Base-by-base conservation (phyloP, 164 flowering plant genomes). In the Stephania cephalantha region DNA sequence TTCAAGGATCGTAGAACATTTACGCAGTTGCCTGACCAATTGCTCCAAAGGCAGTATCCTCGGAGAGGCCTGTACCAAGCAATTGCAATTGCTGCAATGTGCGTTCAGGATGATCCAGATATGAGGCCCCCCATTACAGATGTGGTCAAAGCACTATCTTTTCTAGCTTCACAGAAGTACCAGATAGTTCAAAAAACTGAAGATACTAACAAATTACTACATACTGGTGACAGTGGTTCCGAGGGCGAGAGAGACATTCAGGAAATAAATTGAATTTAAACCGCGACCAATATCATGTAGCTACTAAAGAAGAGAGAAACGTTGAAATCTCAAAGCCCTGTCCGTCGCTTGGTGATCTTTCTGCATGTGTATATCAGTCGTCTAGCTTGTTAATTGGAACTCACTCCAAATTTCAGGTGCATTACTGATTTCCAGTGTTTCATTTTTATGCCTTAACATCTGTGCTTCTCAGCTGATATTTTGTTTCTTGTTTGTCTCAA, bases 71-170 rank as follows among this genome's bases (percentile, higher is more conserved):
- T 93, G 79, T 91, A 89, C 78, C 97, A 93, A 86, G 98, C 95
- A 11, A 91, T 93, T 71, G 97, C 95, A 53, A 87, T 93, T 75
- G 98, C 98, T 29, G 95, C 94, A 42, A 93, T 93, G 97, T 91
- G 98, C 74, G 97, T 91, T 31, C 97, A 91, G 77, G 97, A 93
- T 76, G 91, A 91, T 78, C 95, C 98, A 6, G 85, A 81, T 65
- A 85, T 90, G 92, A 86, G 97, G 11, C 98, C 98, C 17, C 79
- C 85, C 35, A 89, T 93, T 45, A 90, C 95, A 42, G 98, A 93
- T 79, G 97, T 93, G 5, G 98, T 93, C 65, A 93, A 97, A 10
- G 97, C 94, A 73, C 83, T 93, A 44, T 72, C 79, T 45, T 93
- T 90, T 73, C 95, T 93, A 52, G 91, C 95, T 73, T 82, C 89